Percentiles rank a stretch among this genome's conserved stretches.
These are phyloP conservation scores for Fusarium buxicola DNA, from an alignment of 2,329 filamentous ascomycete genomes.

Conservation along the genomic window DNA sequence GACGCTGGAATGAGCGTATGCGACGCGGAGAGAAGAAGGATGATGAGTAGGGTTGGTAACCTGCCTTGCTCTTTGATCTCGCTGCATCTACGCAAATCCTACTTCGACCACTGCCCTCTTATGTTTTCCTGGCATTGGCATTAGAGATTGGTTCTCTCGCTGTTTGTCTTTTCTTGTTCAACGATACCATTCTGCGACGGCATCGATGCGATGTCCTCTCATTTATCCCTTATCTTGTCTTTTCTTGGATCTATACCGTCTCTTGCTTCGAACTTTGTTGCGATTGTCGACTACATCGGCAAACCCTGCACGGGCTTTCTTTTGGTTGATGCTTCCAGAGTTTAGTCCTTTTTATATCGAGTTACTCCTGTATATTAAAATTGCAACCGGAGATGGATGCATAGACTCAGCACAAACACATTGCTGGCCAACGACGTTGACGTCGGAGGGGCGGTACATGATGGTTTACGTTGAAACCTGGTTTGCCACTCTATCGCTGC, in stretches of 20 bases:
- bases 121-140: slow-evolving; percentile 28
- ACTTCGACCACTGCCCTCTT: slow-evolving; percentile 13
- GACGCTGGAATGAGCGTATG: slow-evolving; percentile 74
- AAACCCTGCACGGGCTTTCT: slow-evolving; percentile 6
- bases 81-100: slow-evolving; percentile 9
- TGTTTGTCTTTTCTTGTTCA: slow-evolving; percentile 37
- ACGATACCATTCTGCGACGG: slow-evolving; percentile 50
- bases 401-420: slow-evolving; percentile 1
- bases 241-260: slow-evolving; percentile 9
- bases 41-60: slow-evolving; percentile 41
- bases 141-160: slow-evolving; percentile 35
- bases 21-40: slow-evolving; percentile 50
- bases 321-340: slow-evolving; percentile 3
- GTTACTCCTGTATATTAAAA: slow-evolving; percentile 38
- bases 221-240: slow-evolving; percentile 10
- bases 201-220: slow-evolving; percentile 28
- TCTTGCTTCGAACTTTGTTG: slow-evolving; percentile 13
- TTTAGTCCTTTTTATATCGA: slow-evolving; percentile 2
- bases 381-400: slow-evolving; percentile 9
- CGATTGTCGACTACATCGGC: slow-evolving; percentile 5
- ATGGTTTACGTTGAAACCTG: not conserved
- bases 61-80: not conserved
- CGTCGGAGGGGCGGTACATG: slow-evolving; percentile 4
- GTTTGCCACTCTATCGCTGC: not conserved
- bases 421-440: slow-evolving; percentile 5